These are phyloP conservation scores for Psilocybe azurescens DNA, from an alignment of 768 basidiomycete species.

Conservation along the genomic window DNA sequence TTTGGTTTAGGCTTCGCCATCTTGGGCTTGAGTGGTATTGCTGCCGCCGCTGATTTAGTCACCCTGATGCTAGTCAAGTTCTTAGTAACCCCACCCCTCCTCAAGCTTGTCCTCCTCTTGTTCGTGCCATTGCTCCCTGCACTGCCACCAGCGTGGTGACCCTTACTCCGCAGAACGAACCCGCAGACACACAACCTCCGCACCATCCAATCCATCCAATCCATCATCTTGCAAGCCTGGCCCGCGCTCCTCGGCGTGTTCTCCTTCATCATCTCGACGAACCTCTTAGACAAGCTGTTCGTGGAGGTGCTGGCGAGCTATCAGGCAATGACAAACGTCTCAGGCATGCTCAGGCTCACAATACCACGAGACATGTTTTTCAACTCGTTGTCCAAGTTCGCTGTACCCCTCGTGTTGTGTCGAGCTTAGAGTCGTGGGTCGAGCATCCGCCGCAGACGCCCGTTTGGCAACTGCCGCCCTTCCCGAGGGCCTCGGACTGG, in stretches of 20 bases:
- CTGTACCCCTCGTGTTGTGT: too few relatives aligned
- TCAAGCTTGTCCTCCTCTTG: slow-evolving; percentile 67
- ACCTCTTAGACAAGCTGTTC: slow-evolving; percentile 91
- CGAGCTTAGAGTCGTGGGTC: too few relatives aligned
- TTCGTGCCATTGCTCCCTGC: slow-evolving; percentile 57
- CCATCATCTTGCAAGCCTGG: slow-evolving; percentile 89
- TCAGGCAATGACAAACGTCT: slow-evolving; percentile 85
- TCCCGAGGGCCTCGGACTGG: too few relatives aligned
- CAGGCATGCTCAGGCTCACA: slow-evolving; percentile 84
- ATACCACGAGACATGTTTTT: slow-evolving; percentile 96
- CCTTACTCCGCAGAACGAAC: slow-evolving; percentile 48
- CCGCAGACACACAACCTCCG: slow-evolving; percentile 60
- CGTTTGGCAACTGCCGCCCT: too few relatives aligned
- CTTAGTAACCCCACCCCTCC: too few relatives aligned
- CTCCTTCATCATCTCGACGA: slow-evolving; percentile 88
- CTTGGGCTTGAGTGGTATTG: too few relatives aligned
- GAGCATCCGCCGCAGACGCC: too few relatives aligned
- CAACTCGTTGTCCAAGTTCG: slow-evolving; percentile 78
- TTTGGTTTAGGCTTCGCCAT: too few relatives aligned
- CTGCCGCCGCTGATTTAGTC: too few relatives aligned
- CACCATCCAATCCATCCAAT: slow-evolving; percentile 50
- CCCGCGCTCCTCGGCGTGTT: slow-evolving; percentile 90
- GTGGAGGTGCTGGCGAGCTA: slow-evolving; percentile 83
- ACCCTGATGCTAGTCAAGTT: too few relatives aligned
- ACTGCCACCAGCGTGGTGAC: slow-evolving; percentile 17